phyloP scores from a whole-genome alignment of 2,329 filamentous ascomycete species.

The Aspergillus flavus region DNA sequence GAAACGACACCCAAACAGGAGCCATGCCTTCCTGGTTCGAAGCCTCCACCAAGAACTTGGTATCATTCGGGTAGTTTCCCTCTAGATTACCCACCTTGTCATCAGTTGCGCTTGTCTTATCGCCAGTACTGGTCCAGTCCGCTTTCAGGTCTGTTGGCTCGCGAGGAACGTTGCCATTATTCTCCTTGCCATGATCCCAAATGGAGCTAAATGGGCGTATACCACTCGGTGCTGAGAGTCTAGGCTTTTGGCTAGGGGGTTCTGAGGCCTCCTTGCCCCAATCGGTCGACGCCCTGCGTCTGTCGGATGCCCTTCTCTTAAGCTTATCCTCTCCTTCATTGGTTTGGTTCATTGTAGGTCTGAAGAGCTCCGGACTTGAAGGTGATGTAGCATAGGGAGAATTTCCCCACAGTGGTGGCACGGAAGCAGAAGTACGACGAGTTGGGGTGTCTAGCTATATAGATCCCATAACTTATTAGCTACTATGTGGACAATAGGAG shows the following conservation, averaged over 20 bases:
- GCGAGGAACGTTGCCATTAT: no score
- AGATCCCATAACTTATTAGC: neutral
- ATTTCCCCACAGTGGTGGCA: neutral
- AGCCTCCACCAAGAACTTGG: slow-evolving; percentile 21
- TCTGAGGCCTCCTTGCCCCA: neutral
- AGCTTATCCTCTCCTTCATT: neutral
- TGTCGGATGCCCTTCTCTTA: neutral
- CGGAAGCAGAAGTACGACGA: neutral
- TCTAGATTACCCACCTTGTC: neutral
- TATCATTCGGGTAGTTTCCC: slow-evolving; percentile 1
- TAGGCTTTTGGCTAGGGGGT: neutral
- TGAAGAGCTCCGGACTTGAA: neutral
- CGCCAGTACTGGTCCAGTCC: no score
- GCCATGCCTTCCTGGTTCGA: slow-evolving; percentile 16
- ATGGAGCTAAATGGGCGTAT: neutral
- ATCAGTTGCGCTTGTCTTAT: neutral
- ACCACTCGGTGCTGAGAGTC: neutral
- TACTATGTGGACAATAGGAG: neutral
- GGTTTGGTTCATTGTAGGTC: neutral
- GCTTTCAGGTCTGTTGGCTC: neutral
- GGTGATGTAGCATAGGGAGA: neutral
- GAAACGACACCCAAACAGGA: slow-evolving; percentile 22
- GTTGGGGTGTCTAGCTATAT: neutral
- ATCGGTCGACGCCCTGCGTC: neutral
- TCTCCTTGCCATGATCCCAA: neutral